phyloP scores from a whole-genome alignment of 1,284 basidiomycete species.

The Ceratobasidium sp. region DNA sequence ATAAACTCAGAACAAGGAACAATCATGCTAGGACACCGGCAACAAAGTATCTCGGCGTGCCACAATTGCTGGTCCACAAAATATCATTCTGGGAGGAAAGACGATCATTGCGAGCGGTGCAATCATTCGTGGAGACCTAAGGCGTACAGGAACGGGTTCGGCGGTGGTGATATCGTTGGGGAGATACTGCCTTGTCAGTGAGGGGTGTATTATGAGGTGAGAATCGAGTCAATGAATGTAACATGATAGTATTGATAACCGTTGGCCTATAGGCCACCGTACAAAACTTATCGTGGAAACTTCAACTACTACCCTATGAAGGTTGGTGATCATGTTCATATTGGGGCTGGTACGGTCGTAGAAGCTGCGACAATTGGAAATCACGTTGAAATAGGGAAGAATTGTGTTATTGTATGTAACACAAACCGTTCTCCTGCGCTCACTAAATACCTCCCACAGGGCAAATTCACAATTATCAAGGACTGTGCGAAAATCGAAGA shows the following conservation, averaged over 20 bases:
- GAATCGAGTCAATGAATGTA: conserved; percentile 42
- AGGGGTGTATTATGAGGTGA: conserved; percentile 87
- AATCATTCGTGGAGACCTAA: conserved; percentile 88
- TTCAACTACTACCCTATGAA: conserved; percentile 99
- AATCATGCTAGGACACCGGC: conserved; percentile 67
- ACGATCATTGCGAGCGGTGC: conserved; percentile 90
- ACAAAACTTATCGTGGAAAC: conserved; percentile 87
- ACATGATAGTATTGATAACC: not conserved
- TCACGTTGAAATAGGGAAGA: conserved; percentile 93
- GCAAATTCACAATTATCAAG: conserved; percentile 96
- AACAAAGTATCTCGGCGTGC: conserved; percentile 94
- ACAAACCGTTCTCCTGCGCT: not conserved
- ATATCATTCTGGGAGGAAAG: conserved; percentile 97
- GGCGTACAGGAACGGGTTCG: conserved; percentile 82
- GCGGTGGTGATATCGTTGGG: conserved; percentile 93
- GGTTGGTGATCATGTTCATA: conserved; percentile 92
- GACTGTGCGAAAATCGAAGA: conserved; percentile 91
- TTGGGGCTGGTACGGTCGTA: conserved; percentile 85
- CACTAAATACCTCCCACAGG: conserved; percentile 57
- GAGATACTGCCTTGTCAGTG: conserved; percentile 89
- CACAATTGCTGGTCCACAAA: conserved; percentile 92
- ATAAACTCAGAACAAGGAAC: conserved; percentile 7
- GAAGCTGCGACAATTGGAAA: conserved; percentile 96
- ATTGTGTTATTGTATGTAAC: conserved; percentile 85
- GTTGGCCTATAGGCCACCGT: conserved; percentile 69